Percentiles rank a stretch among this genome's conserved stretches.
phyloP scores from a whole-genome alignment of 257 asterid species.

The Gardenia jasminoides region DNA sequence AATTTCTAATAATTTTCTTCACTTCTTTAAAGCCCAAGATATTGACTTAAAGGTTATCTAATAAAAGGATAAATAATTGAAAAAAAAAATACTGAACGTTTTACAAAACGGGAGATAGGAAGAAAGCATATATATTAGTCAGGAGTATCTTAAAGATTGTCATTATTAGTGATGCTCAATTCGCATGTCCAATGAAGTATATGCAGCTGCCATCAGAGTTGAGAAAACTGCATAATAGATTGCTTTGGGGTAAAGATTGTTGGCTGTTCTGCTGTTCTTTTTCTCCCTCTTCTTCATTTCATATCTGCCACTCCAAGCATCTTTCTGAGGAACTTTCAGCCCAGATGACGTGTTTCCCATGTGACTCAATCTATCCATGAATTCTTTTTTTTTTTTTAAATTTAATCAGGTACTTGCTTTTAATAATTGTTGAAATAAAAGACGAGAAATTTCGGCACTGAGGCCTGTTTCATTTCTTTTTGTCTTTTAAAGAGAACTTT shows the following conservation, averaged over 20 bases:
- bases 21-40: too few species aligned
- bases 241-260: not conserved
- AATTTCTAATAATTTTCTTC: too few species aligned
- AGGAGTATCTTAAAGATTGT: too few species aligned
- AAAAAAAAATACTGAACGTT: too few species aligned
- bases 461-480: too few species aligned
- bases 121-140: too few species aligned
- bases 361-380: not conserved
- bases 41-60: too few species aligned
- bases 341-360: not conserved
- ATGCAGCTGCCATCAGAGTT: not conserved
- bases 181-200: not conserved
- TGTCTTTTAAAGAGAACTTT: too few species aligned
- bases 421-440: too few species aligned
- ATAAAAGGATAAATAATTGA: too few species aligned
- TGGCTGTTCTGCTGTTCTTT: not conserved
- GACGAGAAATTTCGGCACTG: too few species aligned
- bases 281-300: not conserved
- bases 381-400: not conserved
- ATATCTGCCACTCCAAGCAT: not conserved
- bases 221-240: not conserved
- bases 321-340: not conserved
- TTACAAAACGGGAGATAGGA: too few species aligned
- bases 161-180: not conserved
- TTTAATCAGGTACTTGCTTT: not conserved